phyloP scores from a whole-genome alignment of 768 basidiomycete genomes.

The Mycena filopes region DNA sequence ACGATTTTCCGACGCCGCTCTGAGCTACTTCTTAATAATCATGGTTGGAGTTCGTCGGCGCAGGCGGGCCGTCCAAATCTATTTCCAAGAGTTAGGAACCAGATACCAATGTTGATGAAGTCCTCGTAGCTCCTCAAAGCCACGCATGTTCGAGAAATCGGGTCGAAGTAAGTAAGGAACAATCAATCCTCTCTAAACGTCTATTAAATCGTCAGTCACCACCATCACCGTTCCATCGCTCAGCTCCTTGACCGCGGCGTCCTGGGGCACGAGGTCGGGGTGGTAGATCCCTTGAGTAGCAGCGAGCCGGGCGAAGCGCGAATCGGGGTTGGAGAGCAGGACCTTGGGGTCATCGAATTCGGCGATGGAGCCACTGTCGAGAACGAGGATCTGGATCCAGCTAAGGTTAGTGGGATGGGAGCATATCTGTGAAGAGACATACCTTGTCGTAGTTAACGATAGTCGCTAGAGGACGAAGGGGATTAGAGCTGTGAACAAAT shows the following conservation, averaged over 20 bases:
- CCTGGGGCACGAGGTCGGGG: constrained; percentile 14
- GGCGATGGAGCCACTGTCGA: constrained; percentile 16
- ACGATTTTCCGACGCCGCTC: no score
- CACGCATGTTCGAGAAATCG: not conserved
- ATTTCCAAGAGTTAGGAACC: no score
- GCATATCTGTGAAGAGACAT: not conserved
- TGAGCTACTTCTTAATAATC: no score
- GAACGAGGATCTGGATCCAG: constrained; percentile 15
- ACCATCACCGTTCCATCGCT: constrained; percentile 16
- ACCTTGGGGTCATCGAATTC: constrained; percentile 17
- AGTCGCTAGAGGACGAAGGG: constrained; percentile 2
- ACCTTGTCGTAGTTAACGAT: constrained; percentile 29
- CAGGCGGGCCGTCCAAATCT: no score
- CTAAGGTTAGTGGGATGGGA: not conserved
- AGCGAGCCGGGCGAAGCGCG: constrained; percentile 23
- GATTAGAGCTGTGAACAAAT: no score
- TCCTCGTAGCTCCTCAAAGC: no score
- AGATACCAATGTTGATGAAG: no score
- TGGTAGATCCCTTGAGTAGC: constrained; percentile 25
- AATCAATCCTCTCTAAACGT: not conserved
- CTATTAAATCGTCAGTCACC: constrained; percentile 16
- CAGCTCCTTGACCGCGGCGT: constrained; percentile 12
- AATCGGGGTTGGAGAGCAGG: constrained; percentile 16
- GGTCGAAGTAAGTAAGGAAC: not conserved
- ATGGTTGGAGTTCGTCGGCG: no score